Evolutionary conservation across 805 yeast species (phyloP), one percentile per base, ranked within the genome.

Genomic region (Candida stauntonica): DNA sequence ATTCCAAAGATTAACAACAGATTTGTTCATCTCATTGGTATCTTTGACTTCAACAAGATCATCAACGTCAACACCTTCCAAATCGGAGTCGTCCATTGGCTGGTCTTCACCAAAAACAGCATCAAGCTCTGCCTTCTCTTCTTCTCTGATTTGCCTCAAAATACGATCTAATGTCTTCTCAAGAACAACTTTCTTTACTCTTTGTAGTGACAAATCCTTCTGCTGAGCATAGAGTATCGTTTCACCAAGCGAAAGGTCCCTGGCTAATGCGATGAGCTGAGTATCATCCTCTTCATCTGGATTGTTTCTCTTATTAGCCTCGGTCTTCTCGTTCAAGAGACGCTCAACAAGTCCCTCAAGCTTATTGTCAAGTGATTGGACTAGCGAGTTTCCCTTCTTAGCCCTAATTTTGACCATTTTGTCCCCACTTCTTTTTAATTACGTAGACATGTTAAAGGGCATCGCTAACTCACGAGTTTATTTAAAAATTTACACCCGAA

Each of bases 1-100:
- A 24, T 65, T 70, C 96, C 97, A 89, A 33, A 78, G 58, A 15
- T 77, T 70, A 0, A 84, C 84, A 3, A 89, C 82, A 16, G 82
- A 75, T 53, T 81, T 86, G 58, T 91, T 91, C 63, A 87, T 72
- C 4, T 73, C 64, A 51, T 89, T 89, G 3, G 68, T 57, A 40
- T 85, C 86, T 34, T 64, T 66, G 5, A 74, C 86, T 3, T 73
- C 77, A 85, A 86, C 77, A 40, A 86, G 48, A 17, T 75, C 75
- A 15, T 67, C 66, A 7, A 60, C 67, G 18, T 64, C 48, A 3
- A 48, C 47, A 15, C 50, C 58, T 9, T 55, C 56, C 26, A 60
- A 59, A 29, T 73, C 77, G 32, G 68, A 61, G 23, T 60, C n/a
- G n/a, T n/a, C 60, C 17, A 47, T 27, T 7, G 62, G 69, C 5